Base-by-base conservation (phyloP, 192 early-diverging fungal genomes). In the Backusella westeae region DNA sequence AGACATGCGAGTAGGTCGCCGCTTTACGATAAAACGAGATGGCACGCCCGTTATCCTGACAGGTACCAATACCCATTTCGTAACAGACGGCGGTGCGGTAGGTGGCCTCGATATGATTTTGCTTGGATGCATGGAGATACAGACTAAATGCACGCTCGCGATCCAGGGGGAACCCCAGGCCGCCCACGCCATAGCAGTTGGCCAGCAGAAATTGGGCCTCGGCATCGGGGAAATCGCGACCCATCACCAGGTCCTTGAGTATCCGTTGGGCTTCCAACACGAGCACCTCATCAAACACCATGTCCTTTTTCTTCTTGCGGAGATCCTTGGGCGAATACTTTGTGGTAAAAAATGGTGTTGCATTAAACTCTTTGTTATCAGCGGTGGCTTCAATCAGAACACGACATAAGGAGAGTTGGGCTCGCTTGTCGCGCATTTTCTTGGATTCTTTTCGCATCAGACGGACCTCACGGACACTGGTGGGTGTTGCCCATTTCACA, bases 21-120 rank as follows among this genome's bases (percentile, higher is more conserved):
- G 95, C 93, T 82, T 98, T 97, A 49, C 94, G 87, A 81, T 95
- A 98, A 77, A 94, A 98, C 78, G 95, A 91, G 53, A 96, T 85
- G 1, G 96, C 92, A 8, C 94, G 88, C n/a, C 83, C 77, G 12
- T 89, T 81, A 78, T 98, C 97, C 9, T 90, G 84, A 42, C 93
- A 92, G 7, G 95, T 96, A 32, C 98, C 98, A 17, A 93, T 92
- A 42, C 96, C 97, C n/a, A 93, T 82, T 78, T 99, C 98, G 82
- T 97, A 96, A 85, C 97, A 99, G 21, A 97, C 96, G 3, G 93
- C 98, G 0, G 94, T 92, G 67, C 97, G 90, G 81, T 97, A 98
- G 19, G 94, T 97, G 6, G 97, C 92, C 38, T 93, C 90, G 8
- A 95, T 88, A 78, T 98, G 97, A 80, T 90, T 91, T 74, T 94